Evolutionary conservation across 2,329 filamentous ascomycete genomes (phyloP).

Genomic region (Penicillium olsonii): DNA sequence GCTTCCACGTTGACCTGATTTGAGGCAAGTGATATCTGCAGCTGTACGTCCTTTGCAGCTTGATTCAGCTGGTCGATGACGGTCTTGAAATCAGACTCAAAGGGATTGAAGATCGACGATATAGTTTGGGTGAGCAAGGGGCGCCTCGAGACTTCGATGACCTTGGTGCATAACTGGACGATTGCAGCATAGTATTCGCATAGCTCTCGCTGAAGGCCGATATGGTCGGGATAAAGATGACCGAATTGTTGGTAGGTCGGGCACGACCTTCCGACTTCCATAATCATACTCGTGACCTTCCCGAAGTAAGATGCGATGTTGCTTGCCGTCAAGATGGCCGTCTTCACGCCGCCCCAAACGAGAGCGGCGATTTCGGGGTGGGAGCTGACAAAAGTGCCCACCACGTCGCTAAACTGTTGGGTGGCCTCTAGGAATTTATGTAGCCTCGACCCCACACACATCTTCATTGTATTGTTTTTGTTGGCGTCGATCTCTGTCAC

Average conservation of each 20-base stretch:
- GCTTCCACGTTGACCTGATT: constrained; percentile 4
- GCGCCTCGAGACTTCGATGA: background rate
- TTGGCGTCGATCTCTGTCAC: no score
- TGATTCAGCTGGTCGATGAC: background rate
- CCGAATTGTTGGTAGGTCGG: constrained; percentile 22
- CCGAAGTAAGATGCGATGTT: constrained; percentile 24
- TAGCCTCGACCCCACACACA: no score
- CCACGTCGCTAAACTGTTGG: background rate
- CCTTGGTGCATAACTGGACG: background rate
- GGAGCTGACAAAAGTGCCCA: background rate
- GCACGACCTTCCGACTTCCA: background rate
- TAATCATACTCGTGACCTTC: constrained; percentile 16
- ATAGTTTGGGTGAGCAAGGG: background rate
- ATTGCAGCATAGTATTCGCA: background rate
- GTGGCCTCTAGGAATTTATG: no score
- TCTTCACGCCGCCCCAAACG: constrained; percentile 24
- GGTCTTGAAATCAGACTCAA: constrained; percentile 2
- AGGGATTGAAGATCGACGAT: background rate
- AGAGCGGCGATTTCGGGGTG: constrained; percentile 6
- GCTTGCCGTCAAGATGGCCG: constrained; percentile 13
- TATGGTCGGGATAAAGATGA: constrained; percentile 13
- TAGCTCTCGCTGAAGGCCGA: background rate
- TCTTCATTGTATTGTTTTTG: no score
- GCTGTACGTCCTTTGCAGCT: background rate
- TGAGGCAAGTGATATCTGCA: constrained; percentile 2